These are phyloP conservation scores for Fraxinus greggii DNA, from an alignment of 305 asterid genomes.

Conservation along the genomic window DNA sequence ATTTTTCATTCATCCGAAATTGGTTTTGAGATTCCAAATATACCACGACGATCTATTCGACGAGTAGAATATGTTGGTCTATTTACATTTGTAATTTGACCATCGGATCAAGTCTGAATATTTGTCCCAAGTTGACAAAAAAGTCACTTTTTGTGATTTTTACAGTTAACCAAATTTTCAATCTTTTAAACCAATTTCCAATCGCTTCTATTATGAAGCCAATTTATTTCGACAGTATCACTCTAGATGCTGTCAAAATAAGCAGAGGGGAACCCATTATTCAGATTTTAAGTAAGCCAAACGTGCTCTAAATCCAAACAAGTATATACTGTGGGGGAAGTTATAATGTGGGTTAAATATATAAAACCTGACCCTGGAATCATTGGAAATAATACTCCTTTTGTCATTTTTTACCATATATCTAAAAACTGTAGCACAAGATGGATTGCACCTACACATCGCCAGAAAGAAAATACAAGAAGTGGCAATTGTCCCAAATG, in stretches of 20 bases:
- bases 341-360: background rate
- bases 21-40: too few relatives aligned
- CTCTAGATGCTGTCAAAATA: background rate
- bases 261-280: background rate
- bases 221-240: background rate
- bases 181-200: too few relatives aligned
- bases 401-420: background rate
- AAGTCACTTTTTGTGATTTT: too few relatives aligned
- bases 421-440: slow-evolving; percentile 11
- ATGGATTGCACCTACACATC: slow-evolving; percentile 18
- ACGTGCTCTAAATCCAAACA: background rate
- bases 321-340: background rate
- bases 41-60: too few relatives aligned
- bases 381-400: background rate
- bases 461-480: slow-evolving; percentile 24
- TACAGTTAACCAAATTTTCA: too few relatives aligned
- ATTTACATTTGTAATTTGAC: too few relatives aligned
- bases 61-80: too few relatives aligned
- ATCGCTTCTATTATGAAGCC: background rate
- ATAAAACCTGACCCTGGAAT: background rate
- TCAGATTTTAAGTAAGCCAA: background rate
- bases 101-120: too few relatives aligned
- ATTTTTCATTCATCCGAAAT: too few relatives aligned
- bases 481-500: background rate
- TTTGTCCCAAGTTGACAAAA: too few relatives aligned